phyloP scores from a whole-genome alignment of 1,139 yeast genomes.

The Lizanozyma gosingica region DNA sequence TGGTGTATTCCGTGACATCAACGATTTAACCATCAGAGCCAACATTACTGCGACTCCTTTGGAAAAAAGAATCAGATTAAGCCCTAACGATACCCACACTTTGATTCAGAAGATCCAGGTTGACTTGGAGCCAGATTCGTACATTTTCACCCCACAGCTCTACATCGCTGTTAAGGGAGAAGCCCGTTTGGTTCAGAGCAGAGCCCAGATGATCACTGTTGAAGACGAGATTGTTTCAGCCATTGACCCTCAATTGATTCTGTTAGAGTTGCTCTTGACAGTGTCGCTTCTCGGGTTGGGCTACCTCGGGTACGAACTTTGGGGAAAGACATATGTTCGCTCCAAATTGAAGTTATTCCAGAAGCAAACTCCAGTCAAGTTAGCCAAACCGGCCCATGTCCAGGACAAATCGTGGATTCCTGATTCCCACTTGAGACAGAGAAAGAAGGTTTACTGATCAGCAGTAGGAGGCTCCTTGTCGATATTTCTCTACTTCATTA shows the following conservation, averaged over 20 bases:
- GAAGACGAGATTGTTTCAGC: constrained; percentile 61
- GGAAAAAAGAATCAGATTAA: constrained; percentile 47
- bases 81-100: constrained; percentile 36
- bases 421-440: constrained; percentile 22
- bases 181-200: constrained; percentile 48
- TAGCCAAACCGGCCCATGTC: background rate
- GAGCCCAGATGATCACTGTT: constrained; percentile 49
- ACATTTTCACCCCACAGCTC: constrained; percentile 52
- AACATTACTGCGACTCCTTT: constrained; percentile 59
- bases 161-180: constrained; percentile 45
- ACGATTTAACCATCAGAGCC: constrained; percentile 40
- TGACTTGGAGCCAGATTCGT: constrained; percentile 49
- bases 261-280: constrained; percentile 48
- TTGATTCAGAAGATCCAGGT: constrained; percentile 50
- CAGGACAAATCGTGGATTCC: constrained; percentile 28
- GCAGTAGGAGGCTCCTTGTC: constrained; percentile 15
- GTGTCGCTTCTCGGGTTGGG: constrained; percentile 42
- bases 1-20: constrained; percentile 56
- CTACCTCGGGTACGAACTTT: constrained; percentile 30
- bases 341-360: background rate
- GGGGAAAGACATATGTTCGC: background rate
- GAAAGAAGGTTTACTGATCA: constrained; percentile 22
- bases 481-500: background rate
- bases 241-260: constrained; percentile 63
- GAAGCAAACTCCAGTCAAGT: constrained; percentile 1